Conservation (phyloP, 1,139 yeast genomes). For the Arxiozyma bovina region DNA sequence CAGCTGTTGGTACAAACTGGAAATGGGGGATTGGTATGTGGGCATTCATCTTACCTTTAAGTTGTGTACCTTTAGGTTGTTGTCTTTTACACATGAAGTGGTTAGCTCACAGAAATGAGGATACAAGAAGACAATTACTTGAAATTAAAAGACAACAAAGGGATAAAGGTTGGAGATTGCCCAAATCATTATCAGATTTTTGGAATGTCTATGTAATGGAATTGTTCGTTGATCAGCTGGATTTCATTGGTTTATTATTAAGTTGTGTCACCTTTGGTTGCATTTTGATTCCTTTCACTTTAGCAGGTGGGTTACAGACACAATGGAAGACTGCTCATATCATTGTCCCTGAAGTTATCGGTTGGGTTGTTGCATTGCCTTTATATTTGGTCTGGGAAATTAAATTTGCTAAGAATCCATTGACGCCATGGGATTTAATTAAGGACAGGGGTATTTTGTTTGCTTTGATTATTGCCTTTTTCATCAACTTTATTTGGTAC, state of each 20-base stretch:
- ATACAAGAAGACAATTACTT: conserved; percentile 23
- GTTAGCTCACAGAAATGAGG: conserved; percentile 44
- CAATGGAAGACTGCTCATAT: conserved; percentile 49
- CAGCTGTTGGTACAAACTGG: conserved; percentile 42
- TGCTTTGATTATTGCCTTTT: conserved; percentile 45
- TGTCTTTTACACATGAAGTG: conserved; percentile 50
- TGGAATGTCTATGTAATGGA: conserved; percentile 20
- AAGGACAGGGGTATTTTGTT: conserved; percentile 65
- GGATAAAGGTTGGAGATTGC: conserved; percentile 17
- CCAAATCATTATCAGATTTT: conserved; percentile 14
- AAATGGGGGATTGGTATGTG: conserved; percentile 71
- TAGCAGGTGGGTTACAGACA: conserved; percentile 48
- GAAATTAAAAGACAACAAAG: conserved; percentile 27
- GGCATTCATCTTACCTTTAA: conserved; percentile 66
- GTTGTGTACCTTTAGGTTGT: conserved; percentile 47
- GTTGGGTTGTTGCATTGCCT: conserved; percentile 45
- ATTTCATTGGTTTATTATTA: conserved; percentile 45
- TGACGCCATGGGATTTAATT: conserved; percentile 48
- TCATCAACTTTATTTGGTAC: conserved; percentile 51
- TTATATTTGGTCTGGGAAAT: conserved; percentile 48
- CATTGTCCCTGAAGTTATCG: conserved; percentile 58
- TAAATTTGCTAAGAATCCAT: conserved; percentile 44
- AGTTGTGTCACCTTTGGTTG: conserved; percentile 46
- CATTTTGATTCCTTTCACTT: conserved; percentile 42
- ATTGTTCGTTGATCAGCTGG: conserved; percentile 41